These are phyloP conservation scores for Exophiala sp. DNA, from an alignment of 2,329 filamentous ascomycete species.

Conservation along the genomic window DNA sequence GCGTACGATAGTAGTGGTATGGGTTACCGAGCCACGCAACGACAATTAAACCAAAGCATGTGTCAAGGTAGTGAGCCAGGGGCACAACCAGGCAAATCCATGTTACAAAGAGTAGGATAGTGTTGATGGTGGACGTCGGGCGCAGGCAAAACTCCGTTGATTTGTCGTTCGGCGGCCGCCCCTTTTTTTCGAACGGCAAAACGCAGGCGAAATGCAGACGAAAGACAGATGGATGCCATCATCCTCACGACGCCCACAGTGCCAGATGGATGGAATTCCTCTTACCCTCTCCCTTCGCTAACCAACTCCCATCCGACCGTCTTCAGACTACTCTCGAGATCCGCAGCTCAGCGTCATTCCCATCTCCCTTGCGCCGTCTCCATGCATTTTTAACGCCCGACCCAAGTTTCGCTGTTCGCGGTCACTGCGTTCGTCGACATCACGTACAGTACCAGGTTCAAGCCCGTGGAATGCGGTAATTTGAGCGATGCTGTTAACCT, in stretches of 20 bases:
- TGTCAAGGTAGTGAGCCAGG: neutral
- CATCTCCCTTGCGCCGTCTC: neutral
- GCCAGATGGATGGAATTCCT: neutral
- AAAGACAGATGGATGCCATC: neutral
- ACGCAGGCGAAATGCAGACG: neutral
- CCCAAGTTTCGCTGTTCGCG: no score
- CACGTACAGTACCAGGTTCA: neutral
- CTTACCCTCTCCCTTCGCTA: neutral
- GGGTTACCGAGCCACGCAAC: no score
- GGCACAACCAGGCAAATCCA: neutral
- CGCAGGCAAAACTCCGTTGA: neutral
- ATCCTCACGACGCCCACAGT: no score
- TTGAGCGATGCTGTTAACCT: constrained; percentile 30
- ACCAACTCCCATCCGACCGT: neutral
- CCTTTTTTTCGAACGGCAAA: neutral
- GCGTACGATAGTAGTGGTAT: neutral
- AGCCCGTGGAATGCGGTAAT: neutral
- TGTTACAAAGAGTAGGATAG: no score
- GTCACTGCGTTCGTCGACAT: no score
- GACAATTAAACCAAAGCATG: no score
- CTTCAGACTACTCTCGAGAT: neutral
- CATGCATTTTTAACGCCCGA: no score
- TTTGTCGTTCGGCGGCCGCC: neutral
- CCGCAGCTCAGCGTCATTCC: neutral
- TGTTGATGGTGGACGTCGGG: no score